Percentiles rank a stretch among this genome's conserved stretches.
phyloP scores from a whole-genome alignment of 2,329 filamentous ascomycete species.

The Alternaria dauci region DNA sequence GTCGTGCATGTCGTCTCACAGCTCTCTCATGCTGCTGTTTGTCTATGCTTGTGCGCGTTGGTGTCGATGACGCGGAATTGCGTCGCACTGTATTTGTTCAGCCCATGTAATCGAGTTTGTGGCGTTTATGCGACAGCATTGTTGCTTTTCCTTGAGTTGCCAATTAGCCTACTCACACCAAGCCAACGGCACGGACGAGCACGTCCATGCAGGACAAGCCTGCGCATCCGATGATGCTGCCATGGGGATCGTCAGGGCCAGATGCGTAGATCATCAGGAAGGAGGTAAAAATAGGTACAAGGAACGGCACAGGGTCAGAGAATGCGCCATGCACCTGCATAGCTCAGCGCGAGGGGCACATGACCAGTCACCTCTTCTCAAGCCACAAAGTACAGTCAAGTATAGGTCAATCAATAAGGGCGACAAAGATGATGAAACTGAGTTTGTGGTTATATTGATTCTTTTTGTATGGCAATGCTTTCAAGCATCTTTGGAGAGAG shows the following conservation, averaged over 20 bases:
- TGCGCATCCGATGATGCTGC: slow-evolving; percentile 1
- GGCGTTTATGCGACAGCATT: neutral
- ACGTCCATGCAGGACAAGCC: neutral
- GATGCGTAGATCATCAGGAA: slow-evolving; percentile 1
- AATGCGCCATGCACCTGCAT: neutral
- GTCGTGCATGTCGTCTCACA: neutral
- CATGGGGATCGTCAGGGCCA: slow-evolving; percentile 2
- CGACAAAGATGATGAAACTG: neutral
- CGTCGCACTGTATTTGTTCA: neutral
- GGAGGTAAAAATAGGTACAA: neutral
- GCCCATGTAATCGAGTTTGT: neutral
- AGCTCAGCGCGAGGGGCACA: neutral
- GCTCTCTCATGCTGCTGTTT: neutral
- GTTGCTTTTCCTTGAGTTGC: neutral
- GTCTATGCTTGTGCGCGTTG: neutral
- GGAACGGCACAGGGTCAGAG: neutral
- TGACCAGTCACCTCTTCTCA: neutral
- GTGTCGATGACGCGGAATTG: neutral
- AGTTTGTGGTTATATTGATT: neutral
- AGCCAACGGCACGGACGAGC: neutral
- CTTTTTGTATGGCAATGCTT: neutral
- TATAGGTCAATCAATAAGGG: neutral
- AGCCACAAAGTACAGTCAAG: neutral
- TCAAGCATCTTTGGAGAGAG: neutral
- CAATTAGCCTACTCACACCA: neutral